These are phyloP conservation scores for Crotalaria pallida DNA, from an alignment of 306 rosid species.

Conservation along the genomic window DNA sequence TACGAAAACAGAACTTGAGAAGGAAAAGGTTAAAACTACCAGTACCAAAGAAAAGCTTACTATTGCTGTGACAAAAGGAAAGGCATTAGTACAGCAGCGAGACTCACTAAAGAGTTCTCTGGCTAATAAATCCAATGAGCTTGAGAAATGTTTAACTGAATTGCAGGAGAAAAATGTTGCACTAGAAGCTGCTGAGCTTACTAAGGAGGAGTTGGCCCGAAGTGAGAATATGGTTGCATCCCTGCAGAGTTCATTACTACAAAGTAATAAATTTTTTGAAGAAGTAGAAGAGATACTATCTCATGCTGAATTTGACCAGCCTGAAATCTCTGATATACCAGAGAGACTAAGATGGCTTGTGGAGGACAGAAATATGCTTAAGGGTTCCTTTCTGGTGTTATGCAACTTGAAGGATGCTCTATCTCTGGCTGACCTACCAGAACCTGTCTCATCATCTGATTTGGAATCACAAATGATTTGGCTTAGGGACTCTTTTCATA, in stretches of 20 bases:
- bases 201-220: constrained; percentile 50
- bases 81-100: constrained; percentile 92
- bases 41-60: constrained; percentile 86
- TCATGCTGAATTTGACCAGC: constrained; percentile 40
- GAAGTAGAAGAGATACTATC: constrained; percentile 60
- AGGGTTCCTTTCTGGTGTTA: constrained; percentile 51
- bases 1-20: constrained; percentile 66
- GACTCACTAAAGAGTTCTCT: constrained; percentile 65
- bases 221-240: constrained; percentile 56
- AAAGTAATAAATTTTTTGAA: constrained; percentile 44
- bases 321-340: constrained; percentile 44
- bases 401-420: constrained; percentile 51
- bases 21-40: constrained; percentile 61
- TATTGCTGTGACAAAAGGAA: constrained; percentile 96
- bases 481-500: constrained; percentile 59
- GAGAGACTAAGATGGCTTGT: constrained; percentile 70
- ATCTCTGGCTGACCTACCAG: constrained; percentile 55
- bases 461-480: constrained; percentile 66
- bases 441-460: constrained; percentile 55
- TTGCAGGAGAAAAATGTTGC: constrained; percentile 74
- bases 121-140: constrained; percentile 63
- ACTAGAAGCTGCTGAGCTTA: constrained; percentile 64
- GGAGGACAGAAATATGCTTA: constrained; percentile 55
- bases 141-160: constrained; percentile 55
- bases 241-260: constrained; percentile 50